A percentile compares a stretch with the other conserved stretches of the same genome.
Conservation (phyloP, 2,329 filamentous ascomycete genomes). For the Fusarium fujikuroi region DNA sequence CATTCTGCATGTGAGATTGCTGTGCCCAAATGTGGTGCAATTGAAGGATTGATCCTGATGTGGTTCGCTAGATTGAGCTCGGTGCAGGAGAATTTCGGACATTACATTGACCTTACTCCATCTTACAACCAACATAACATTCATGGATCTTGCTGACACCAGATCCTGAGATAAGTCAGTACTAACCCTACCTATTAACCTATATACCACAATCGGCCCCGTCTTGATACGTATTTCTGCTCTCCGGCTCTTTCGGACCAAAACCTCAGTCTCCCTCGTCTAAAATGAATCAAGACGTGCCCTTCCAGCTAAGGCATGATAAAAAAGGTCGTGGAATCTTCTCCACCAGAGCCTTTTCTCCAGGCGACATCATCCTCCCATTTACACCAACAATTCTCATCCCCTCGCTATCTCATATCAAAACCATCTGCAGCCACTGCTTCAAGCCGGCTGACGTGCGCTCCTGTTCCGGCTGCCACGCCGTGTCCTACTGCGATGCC, state of each 20-base stretch:
- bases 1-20: neutral
- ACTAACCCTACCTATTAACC: neutral
- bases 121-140: neutral
- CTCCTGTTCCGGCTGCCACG: conserved; percentile 64
- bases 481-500: conserved; percentile 64
- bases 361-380: conserved; percentile 59
- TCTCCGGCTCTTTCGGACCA: neutral
- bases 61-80: conserved; percentile 7
- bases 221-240: neutral
- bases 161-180: neutral
- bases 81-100: conserved; percentile 30
- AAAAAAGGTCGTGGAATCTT: conserved; percentile 59
- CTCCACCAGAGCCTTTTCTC: conserved; percentile 54
- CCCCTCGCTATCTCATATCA: conserved; percentile 56
- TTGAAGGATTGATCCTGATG: conserved; percentile 4
- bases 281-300: conserved; percentile 28
- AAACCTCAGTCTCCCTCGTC: no score
- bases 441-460: conserved; percentile 47
- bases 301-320: conserved; percentile 44
- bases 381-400: conserved; percentile 60
- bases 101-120: neutral
- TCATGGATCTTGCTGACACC: conserved; percentile 6
- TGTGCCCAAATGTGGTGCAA: neutral
- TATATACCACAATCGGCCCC: neutral
- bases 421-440: conserved; percentile 62